A percentile compares a stretch with the other conserved stretches of the same genome.
These are phyloP conservation scores for Chalciporus pseudorubinellus DNA, from an alignment of 768 basidiomycete genomes.

Conservation along the genomic window DNA sequence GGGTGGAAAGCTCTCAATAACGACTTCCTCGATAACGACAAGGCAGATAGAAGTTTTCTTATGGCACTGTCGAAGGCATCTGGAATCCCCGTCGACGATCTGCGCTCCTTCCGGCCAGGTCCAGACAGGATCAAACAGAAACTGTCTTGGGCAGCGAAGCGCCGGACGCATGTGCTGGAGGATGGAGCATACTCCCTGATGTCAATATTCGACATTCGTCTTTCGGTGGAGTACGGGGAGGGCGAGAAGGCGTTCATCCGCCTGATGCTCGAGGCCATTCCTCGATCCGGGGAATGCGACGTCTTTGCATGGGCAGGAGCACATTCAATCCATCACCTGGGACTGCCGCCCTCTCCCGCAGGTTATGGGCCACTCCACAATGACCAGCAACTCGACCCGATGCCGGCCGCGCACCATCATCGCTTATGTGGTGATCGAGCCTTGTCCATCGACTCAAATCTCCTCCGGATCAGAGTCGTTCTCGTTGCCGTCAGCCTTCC, in stretches of 20 bases:
- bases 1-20: constrained; percentile 17
- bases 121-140: constrained; percentile 19
- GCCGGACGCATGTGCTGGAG: constrained; percentile 8
- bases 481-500: constrained; percentile 10
- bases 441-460: constrained; percentile 5
- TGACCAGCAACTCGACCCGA: constrained; percentile 3
- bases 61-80: constrained; percentile 11
- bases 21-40: constrained; percentile 19
- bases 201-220: constrained; percentile 14
- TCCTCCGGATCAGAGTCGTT: constrained; percentile 9
- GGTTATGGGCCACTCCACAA: constrained; percentile 9
- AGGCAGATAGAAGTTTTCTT: constrained; percentile 19
- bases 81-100: constrained; percentile 10
- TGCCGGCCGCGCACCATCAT: constrained; percentile 15
- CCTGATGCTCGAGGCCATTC: constrained; percentile 18
- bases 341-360: constrained; percentile 12
- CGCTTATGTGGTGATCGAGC: constrained; percentile 21
- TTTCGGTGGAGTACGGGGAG: constrained; percentile 13
- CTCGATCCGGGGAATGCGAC: constrained; percentile 18
- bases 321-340: constrained; percentile 4
- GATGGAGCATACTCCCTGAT: constrained; percentile 22
- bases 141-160: constrained; percentile 18
- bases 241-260: constrained; percentile 14
- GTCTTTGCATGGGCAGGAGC: constrained; percentile 24
- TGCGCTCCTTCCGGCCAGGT: constrained; percentile 19